A percentile compares a stretch with the other conserved stretches of the same genome.
phyloP scores from a whole-genome alignment of 768 basidiomycete genomes.

The Hydnum rufescens region DNA sequence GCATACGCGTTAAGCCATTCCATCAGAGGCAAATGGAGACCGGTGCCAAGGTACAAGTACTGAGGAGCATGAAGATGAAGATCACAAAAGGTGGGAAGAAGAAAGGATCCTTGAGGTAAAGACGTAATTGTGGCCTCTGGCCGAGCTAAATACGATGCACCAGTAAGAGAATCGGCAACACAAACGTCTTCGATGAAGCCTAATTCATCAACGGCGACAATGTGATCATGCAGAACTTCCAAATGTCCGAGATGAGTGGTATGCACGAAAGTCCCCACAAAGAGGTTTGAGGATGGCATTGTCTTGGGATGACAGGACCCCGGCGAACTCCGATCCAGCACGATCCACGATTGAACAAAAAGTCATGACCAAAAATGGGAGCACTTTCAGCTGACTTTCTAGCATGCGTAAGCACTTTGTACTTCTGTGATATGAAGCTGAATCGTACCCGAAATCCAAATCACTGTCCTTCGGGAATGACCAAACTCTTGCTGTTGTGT shows the following conservation, averaged over 20 bases:
- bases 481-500: too few relatives aligned
- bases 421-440: too few relatives aligned
- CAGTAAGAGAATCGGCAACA: background rate
- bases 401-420: too few relatives aligned
- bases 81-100: constrained; percentile 67
- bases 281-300: background rate
- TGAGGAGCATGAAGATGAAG: constrained; percentile 80
- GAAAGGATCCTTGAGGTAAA: constrained; percentile 36
- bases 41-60: constrained; percentile 73
- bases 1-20: constrained; percentile 70
- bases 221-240: background rate
- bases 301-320: background rate
- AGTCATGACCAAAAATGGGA: too few relatives aligned
- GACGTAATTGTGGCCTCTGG: constrained; percentile 11
- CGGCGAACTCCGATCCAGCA: background rate
- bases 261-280: background rate
- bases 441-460: too few relatives aligned
- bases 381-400: too few relatives aligned
- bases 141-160: background rate
- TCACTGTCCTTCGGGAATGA: too few relatives aligned
- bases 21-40: constrained; percentile 68
- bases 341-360: too few relatives aligned
- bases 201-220: constrained; percentile 8
- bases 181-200: constrained; percentile 11
- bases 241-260: constrained; percentile 2